Evolutionary conservation across 2,329 filamentous ascomycete genomes (phyloP).

Genomic region (Paramyrothecium roridum): DNA sequence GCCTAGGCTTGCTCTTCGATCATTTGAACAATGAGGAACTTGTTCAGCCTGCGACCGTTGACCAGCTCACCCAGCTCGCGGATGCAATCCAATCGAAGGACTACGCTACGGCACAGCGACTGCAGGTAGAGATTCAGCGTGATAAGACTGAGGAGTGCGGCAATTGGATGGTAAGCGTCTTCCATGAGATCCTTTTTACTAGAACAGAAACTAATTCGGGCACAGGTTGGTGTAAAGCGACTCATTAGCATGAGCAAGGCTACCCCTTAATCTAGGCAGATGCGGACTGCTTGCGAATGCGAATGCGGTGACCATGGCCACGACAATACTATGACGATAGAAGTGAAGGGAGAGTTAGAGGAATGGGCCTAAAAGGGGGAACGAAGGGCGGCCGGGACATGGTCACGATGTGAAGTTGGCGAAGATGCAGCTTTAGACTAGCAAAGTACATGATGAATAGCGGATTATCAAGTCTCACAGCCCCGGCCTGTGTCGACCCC

Average conservation of each 20-base stretch:
- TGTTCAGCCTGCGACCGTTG: constrained; percentile 74
- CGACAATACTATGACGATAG: neutral
- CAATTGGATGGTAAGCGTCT: constrained; percentile 75
- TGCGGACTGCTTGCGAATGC: neutral
- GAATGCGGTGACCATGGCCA: neutral
- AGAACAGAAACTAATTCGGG: constrained; percentile 33
- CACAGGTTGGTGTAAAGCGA: constrained; percentile 70
- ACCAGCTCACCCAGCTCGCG: constrained; percentile 62
- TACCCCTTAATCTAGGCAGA: constrained; percentile 47
- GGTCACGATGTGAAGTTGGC: neutral
- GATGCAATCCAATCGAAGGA: constrained; percentile 66
- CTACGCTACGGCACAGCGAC: constrained; percentile 62
- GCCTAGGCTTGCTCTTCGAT: constrained; percentile 90
- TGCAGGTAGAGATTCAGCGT: constrained; percentile 73
- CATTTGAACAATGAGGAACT: constrained; percentile 95
- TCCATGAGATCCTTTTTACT: neutral
- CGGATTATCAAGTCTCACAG: neutral
- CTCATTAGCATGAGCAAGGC: constrained; percentile 77
- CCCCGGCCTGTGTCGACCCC: neutral
- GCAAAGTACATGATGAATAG: neutral
- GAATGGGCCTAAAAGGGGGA: neutral
- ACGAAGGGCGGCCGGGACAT: neutral
- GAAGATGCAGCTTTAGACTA: neutral
- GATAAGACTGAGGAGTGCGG: constrained; percentile 79
- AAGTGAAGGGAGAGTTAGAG: neutral